Base-by-base conservation (phyloP, 1,284 basidiomycete species). In the Irpex sp. region DNA sequence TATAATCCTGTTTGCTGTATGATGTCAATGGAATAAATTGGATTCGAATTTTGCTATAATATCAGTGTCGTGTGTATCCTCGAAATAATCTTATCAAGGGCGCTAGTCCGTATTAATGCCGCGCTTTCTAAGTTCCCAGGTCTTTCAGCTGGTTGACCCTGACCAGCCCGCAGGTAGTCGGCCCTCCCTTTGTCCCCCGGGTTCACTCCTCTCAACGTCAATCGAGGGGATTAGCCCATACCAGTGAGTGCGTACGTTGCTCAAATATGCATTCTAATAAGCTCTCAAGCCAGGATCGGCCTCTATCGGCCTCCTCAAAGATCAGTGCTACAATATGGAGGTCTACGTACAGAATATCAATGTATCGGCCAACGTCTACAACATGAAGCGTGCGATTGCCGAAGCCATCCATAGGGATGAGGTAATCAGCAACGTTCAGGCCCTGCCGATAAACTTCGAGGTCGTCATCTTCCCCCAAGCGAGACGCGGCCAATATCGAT, bases 381-480 rank as follows among this genome's bases (percentile, higher is more conserved):
- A 54, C 34, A 21, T 63, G 48, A 59, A 63, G 37, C 57, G 51
- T 7, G 52, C 58, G 5, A 63, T 63, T 31, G 62, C 62, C 19
- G 38, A 31, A 9, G 52, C 54, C 13, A 31, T 63, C 6, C 86
- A 88, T 66, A 61, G 69, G 2, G 71, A 75, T 7, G 68, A 67
- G 13, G n/a, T 47, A 4, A 86, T 82, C 69, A 65, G 71, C 5
- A 51, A 62, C 9, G 68, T 73, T 44, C 74, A 74, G 26, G 60
- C 67, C 2, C 60, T 69, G 3, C 79, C 74, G 0, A 66, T 82
- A 57, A 87, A 87, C 67, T 85, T 86, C 68, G 75, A 83, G 54
- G 77, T 85, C 3, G 72, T 71, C 56, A 73, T 86, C 13, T 78
- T 79, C 67, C 77, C 59, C 11, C 72, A 52, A 77, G 78, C 64